Conservation (phyloP, 2,329 filamentous ascomycete genomes). For the Cercospora zeina region DNA sequence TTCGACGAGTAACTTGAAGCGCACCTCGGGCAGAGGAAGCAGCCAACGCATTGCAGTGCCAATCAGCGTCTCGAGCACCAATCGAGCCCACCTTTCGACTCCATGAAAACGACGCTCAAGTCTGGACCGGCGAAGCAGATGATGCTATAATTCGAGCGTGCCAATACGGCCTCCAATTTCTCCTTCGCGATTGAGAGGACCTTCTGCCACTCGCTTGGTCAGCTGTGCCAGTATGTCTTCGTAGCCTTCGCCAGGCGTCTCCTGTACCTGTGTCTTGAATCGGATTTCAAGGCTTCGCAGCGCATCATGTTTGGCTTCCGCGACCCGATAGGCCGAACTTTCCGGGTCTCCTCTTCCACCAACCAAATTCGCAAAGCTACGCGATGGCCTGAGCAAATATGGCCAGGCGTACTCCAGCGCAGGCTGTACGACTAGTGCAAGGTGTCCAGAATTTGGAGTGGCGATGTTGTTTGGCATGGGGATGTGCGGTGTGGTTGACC, state of each 20-base stretch:
- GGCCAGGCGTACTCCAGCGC: slow-evolving; percentile 55
- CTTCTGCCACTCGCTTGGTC: slow-evolving; percentile 46
- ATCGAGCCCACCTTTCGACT: background rate
- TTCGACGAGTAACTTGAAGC: background rate
- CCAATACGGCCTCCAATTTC: slow-evolving; percentile 49
- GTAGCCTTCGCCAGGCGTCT: slow-evolving; percentile 37
- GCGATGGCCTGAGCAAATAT: slow-evolving; percentile 58
- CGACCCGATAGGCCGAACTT: slow-evolving; percentile 59
- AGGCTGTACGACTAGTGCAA: slow-evolving; percentile 55
- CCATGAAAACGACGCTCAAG: background rate
- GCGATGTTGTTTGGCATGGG: slow-evolving; percentile 44
- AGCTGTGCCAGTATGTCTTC: slow-evolving; percentile 48
- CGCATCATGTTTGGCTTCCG: slow-evolving; percentile 59
- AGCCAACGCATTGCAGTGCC: background rate
- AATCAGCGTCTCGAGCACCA: background rate
- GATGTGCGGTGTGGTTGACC: slow-evolving; percentile 44
- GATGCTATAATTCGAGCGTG: slow-evolving; percentile 46
- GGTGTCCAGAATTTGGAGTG: slow-evolving; percentile 47
- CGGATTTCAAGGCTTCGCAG: slow-evolving; percentile 52
- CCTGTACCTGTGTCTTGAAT: slow-evolving; percentile 44
- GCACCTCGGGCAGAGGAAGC: background rate
- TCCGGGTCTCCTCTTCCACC: slow-evolving; percentile 59
- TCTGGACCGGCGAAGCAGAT: background rate
- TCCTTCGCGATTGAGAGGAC: slow-evolving; percentile 45
- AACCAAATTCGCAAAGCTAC: slow-evolving; percentile 59